Conservation (phyloP, 2,329 filamentous ascomycete species). For the Pseudogymnoascus sp. region DNA sequence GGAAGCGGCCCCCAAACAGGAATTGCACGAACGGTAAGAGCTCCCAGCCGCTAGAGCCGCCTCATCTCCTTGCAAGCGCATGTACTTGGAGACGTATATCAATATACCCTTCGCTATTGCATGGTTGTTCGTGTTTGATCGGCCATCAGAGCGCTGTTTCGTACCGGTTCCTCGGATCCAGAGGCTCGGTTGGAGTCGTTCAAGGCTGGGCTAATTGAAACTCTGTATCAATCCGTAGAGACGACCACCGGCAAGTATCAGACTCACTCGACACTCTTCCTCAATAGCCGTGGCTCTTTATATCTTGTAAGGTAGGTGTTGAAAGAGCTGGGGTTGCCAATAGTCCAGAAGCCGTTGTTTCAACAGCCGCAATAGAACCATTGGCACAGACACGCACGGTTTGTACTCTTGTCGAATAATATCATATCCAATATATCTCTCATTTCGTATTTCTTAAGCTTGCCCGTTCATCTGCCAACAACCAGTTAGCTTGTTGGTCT, state of each 20-base stretch:
- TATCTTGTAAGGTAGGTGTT: neutral
- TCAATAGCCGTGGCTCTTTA: neutral
- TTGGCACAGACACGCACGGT: neutral
- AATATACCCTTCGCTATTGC: neutral
- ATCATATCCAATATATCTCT: neutral
- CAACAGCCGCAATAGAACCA: neutral
- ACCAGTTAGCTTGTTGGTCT: neutral
- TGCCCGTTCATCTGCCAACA: neutral
- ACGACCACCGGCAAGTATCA: neutral
- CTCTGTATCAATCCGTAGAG: neutral
- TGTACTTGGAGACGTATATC: neutral
- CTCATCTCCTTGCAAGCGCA: neutral
- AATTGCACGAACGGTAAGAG: neutral
- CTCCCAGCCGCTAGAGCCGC: neutral
- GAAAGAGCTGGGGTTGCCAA: neutral
- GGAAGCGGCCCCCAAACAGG: neutral
- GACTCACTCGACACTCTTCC: neutral
- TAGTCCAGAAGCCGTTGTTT: neutral
- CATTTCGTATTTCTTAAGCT: neutral
- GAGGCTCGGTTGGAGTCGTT: neutral
- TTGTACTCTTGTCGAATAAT: neutral
- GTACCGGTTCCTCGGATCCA: neutral
- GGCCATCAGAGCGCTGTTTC: neutral
- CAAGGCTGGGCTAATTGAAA: neutral
- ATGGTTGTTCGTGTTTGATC: conserved; percentile 3